Conservation (phyloP, 495 filamentous ascomycete species). For the Penicillium pulvis region DNA sequence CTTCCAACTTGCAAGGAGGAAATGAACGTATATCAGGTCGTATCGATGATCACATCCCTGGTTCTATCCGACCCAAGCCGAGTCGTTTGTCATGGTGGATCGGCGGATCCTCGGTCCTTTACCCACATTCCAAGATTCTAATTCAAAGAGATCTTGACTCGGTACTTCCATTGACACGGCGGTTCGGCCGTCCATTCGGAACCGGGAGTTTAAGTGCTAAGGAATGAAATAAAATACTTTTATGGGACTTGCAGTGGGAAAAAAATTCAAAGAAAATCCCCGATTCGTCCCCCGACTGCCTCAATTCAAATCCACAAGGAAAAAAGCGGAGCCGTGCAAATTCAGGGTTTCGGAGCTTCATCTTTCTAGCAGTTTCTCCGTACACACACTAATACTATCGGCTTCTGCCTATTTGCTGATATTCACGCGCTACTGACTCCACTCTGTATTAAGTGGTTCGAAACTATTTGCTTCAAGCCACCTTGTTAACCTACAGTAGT, state of each 20-base stretch:
- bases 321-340: conserved; percentile 16
- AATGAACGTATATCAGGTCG: conserved; percentile 2
- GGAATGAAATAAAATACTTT: neutral
- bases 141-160: neutral
- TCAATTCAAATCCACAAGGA: neutral
- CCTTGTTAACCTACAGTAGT: neutral
- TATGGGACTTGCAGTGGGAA: neutral
- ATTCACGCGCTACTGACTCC: neutral
- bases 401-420: conserved; percentile 1
- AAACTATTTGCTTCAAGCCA: neutral
- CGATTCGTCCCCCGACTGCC: conserved; percentile 8
- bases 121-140: conserved; percentile 1
- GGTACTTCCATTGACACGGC: neutral
- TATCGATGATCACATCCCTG: neutral
- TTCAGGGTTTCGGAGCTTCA: conserved; percentile 26
- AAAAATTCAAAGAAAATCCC: neutral
- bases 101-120: conserved; percentile 2
- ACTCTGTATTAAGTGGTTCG: neutral
- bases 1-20: conserved; percentile 19
- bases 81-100: conserved; percentile 4
- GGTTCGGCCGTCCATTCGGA: neutral
- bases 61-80: neutral
- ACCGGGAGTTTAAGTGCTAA: neutral
- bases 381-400: neutral
- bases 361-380: conserved; percentile 27